These are phyloP conservation scores for Claviceps digitariae DNA, from an alignment of 2,329 filamentous ascomycete genomes.

Conservation along the genomic window DNA sequence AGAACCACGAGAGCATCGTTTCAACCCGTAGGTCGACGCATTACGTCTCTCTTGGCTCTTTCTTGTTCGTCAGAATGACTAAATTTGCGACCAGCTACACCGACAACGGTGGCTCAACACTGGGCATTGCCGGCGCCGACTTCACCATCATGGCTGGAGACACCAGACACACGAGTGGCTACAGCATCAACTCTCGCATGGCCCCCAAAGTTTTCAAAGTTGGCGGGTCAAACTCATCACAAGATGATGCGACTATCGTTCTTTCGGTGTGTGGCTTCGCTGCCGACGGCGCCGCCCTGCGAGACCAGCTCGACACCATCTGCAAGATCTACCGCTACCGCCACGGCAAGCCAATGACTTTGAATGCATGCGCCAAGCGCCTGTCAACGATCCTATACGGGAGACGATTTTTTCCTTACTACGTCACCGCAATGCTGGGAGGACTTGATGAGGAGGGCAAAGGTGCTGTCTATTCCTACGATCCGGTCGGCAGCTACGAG, in stretches of 20 bases:
- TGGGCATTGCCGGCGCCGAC: constrained; percentile 85
- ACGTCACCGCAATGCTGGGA: constrained; percentile 85
- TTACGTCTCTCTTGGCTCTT: neutral
- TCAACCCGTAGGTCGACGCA: constrained; percentile 63
- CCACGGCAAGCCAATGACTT: constrained; percentile 90
- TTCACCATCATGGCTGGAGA: constrained; percentile 97
- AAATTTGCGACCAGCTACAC: constrained; percentile 53
- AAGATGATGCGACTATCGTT: constrained; percentile 74
- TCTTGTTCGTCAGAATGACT: neutral
- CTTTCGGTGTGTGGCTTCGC: constrained; percentile 93
- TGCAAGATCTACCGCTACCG: constrained; percentile 99
- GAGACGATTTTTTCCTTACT: constrained; percentile 99
- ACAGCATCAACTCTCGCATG: constrained; percentile 97
- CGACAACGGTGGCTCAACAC: constrained; percentile 92
- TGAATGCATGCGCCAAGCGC: constrained; percentile 88
- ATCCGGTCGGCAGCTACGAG: constrained; percentile 96
- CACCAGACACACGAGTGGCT: constrained; percentile 88
- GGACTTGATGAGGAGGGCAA: constrained; percentile 90
- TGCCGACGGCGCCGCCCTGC: constrained; percentile 84
- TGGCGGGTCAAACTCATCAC: constrained; percentile 75
- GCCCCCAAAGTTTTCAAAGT: constrained; percentile 96
- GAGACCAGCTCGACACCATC: constrained; percentile 83
- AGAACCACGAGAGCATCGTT: constrained; percentile 60
- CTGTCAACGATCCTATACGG: constrained; percentile 90
- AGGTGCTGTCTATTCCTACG: constrained; percentile 92